Evolutionary conservation across 140 eudicot genomes (phyloP).

Genomic region (Oenanthe javanica): DNA sequence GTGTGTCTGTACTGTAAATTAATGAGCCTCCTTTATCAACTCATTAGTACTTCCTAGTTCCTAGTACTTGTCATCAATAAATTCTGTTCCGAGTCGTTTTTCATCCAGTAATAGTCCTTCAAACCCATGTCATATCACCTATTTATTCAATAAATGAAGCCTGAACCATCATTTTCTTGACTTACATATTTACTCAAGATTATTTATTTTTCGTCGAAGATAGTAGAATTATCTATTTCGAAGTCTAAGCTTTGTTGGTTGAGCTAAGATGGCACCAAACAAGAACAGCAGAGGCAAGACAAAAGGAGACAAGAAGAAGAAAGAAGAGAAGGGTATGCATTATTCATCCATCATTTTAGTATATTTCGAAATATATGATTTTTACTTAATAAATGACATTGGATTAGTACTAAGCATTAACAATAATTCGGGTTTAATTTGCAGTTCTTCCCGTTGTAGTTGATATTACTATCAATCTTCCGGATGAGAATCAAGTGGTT

Average conservation of each 20-base stretch:
- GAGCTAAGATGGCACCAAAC: slow-evolving; percentile 7
- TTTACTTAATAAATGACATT: background rate
- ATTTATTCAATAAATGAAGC: background rate
- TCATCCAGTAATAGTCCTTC: background rate
- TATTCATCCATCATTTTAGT: background rate
- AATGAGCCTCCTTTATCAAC: background rate
- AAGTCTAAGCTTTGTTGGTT: background rate
- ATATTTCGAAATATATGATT: background rate
- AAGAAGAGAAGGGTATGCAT: slow-evolving; percentile 9
- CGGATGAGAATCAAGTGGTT: slow-evolving; percentile 82
- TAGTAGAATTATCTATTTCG: background rate
- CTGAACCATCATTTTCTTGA: background rate
- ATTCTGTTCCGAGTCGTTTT: background rate
- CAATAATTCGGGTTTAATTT: background rate
- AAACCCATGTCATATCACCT: background rate
- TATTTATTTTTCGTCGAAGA: background rate
- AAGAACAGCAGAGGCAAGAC: slow-evolving; percentile 10
- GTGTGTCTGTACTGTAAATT: background rate
- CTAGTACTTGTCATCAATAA: background rate
- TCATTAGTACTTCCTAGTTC: background rate
- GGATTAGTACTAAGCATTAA: background rate
- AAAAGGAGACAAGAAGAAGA: slow-evolving; percentile 11
- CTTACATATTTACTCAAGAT: too few relatives aligned
- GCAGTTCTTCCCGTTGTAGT: slow-evolving; percentile 82
- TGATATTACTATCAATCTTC: slow-evolving; percentile 80